Percentiles rank a stretch among this genome's conserved stretches.
phyloP scores from a whole-genome alignment of 768 basidiomycete species.

The Tricholoma furcatifolium region DNA sequence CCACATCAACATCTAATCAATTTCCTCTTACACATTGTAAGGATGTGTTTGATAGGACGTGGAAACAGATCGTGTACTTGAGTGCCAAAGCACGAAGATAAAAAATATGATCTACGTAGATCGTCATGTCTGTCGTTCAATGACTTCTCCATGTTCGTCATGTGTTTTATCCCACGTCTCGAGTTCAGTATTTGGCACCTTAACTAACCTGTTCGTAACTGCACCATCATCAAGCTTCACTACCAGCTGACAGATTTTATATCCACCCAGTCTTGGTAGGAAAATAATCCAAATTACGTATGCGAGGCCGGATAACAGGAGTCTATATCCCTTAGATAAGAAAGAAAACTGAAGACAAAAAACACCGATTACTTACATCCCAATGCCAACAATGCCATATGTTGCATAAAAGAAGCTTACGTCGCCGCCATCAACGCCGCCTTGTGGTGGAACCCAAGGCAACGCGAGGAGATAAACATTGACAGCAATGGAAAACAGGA shows the following conservation, averaged over 20 bases:
- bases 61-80: too few relatives aligned
- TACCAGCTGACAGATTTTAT: constrained; percentile 44
- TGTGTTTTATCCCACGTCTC: constrained; percentile 35
- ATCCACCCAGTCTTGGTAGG: constrained; percentile 41
- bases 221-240: constrained; percentile 37
- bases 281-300: constrained; percentile 37
- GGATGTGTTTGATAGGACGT: too few relatives aligned
- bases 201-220: constrained; percentile 29
- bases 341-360: background rate
- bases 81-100: too few relatives aligned
- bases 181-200: constrained; percentile 27
- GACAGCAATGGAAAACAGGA: constrained; percentile 33
- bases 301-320: constrained; percentile 27
- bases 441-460: constrained; percentile 40
- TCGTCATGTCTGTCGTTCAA: background rate
- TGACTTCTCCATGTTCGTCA: constrained; percentile 30
- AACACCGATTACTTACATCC: constrained; percentile 25
- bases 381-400: constrained; percentile 37
- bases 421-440: constrained; percentile 37
- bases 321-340: constrained; percentile 14
- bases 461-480: constrained; percentile 39
- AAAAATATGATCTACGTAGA: background rate
- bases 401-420: constrained; percentile 44
- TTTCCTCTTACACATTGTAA: too few relatives aligned
- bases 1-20: too few relatives aligned